Evolutionary conservation across 73 alveolate genomes (phyloP), one percentile per base, ranked within the genome.

Genomic region (Paramecium tetraurelia): DNA sequence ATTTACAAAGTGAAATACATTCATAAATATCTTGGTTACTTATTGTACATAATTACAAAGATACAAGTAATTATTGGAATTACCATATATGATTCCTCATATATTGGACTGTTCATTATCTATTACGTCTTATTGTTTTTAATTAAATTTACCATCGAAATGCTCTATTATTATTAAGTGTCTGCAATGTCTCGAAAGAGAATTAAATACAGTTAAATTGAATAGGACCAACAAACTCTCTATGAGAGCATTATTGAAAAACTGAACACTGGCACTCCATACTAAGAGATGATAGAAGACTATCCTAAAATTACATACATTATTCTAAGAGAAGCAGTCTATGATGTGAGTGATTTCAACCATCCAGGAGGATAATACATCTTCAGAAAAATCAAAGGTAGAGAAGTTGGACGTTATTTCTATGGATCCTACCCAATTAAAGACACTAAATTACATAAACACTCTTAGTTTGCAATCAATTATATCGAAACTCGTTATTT

Each of bases 341-440:
- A 89, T 70, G 94, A 89, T 89, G 76, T 89, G 16, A 21, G 89
- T 9, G 94, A 89, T 31, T 70, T 89, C 43, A 70, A 89, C 33
- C 94, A 89, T 70, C 94, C 94, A 43, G 94, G 94, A 3, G 94
- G 94, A n/a, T 89, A 89, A 71, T 89, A 59, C 44, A 71, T 89
- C 16, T 70, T 89, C 41, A 29, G 31, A 40, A 31, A 89, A 22
- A 46, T 41, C 22, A 70, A 70, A 38, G 94, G 94, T 41, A 71
- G 58, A 71, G 94, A 89, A 48, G 50, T 89, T 36, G 86, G 92
- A 38, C 76, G 94, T 31, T 89, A 89, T 29, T 89, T 89, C 68
- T 70, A 89, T 29, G 94, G 94, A 31, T 88, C 85, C 9, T 89
- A 44, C 24, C 70, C 90, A 14, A 50, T 48, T 27, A 63, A 89